Evolutionary conservation across 1,284 basidiomycete genomes (phyloP), one percentile per base, ranked within the genome.

Genomic region (Trametes hirsuta): DNA sequence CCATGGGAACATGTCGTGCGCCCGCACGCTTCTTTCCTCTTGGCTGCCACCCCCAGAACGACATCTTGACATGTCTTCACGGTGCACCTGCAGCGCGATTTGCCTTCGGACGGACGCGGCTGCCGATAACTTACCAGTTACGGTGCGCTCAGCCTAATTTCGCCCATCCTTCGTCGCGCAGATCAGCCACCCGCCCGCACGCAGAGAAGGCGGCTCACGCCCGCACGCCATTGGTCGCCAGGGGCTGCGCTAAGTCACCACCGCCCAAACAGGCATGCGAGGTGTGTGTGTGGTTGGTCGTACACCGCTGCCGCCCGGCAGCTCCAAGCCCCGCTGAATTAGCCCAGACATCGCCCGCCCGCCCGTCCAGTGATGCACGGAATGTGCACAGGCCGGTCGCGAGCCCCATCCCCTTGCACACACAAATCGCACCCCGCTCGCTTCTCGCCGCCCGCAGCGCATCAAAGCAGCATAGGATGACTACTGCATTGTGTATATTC

Each of bases 311-410:
- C 39, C 40, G 62, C 55, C 42, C 54, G 50, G 41, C 40, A 53
- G 40, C 44, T 61, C 48, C 24, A 55, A 58, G 41, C 22, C 49
- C 62, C 62, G 59, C 59, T 64, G 55, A 58, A 64, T 63, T 61
- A 24, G 55, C 53, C 42, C 42, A 54, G 49, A 15, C 30, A 30
- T 30, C 30, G 30, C 30, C 30, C 30, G 30, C 30, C 30, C 30
- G 30, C 30, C 30, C 30, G 30, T 8, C 30, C 30, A 30, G 30
- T 30, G 30, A 30, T 30, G 30, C 30, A 30, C 30, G 30, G 30
- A 30, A 30, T 30, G 30, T 30, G 30, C 30, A 8, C 30, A 30
- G 30, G 8, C 30, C 30, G 30, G 5, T 30, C 30, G 30, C 30
- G 30, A 30, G 30, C 30, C 8, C 30, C 30, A 4, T 8, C 30